Evolutionary conservation across 1,139 yeast species (phyloP).

Genomic region (Wickerhamiella pararugosa): DNA sequence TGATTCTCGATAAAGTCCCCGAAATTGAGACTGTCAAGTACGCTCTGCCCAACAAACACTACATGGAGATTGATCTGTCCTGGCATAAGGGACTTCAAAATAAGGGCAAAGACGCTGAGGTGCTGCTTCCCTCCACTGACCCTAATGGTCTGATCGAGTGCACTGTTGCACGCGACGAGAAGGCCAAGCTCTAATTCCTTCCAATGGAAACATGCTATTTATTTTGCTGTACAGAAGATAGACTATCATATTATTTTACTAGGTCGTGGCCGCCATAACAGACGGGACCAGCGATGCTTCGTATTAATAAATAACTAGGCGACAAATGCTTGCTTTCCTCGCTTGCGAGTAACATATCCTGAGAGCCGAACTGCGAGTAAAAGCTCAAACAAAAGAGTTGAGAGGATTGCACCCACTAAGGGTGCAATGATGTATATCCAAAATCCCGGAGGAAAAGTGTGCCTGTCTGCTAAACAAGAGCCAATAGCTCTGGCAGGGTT

Average conservation of each 20-base stretch:
- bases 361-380: too few relatives aligned
- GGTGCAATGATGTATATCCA: constrained; percentile 5
- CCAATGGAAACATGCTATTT: not conserved
- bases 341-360: too few relatives aligned
- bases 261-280: too few relatives aligned
- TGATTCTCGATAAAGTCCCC: constrained; percentile 45
- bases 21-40: constrained; percentile 52
- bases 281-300: too few relatives aligned
- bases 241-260: too few relatives aligned
- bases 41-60: constrained; percentile 80
- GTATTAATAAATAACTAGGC: too few relatives aligned
- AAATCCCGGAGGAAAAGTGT: not conserved
- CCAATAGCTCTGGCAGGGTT: constrained; percentile 6
- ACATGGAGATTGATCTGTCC: constrained; percentile 57
- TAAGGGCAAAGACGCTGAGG: constrained; percentile 45
- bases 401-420: not conserved
- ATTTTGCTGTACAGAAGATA: not conserved
- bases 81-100: constrained; percentile 72
- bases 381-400: not conserved
- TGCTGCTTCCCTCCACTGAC: constrained; percentile 80
- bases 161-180: constrained; percentile 53
- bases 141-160: constrained; percentile 85
- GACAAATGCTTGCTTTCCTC: too few relatives aligned
- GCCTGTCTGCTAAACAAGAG: constrained; percentile 2
- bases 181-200: constrained; percentile 30